These are phyloP conservation scores for Westerdykella aurantiaca DNA, from an alignment of 2,329 filamentous ascomycete species.

Conservation along the genomic window DNA sequence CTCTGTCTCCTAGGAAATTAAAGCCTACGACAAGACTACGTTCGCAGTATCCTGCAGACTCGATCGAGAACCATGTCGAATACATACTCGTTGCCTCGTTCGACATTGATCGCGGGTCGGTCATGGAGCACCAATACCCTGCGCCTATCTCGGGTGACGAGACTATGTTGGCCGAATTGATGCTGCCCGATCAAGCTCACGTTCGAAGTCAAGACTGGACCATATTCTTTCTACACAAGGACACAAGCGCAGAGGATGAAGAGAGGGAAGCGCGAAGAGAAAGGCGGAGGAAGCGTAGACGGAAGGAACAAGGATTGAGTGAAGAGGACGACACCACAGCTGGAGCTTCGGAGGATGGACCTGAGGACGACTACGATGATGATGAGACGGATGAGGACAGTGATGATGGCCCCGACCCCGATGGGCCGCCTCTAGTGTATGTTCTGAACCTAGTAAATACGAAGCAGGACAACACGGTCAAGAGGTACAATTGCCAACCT, in stretches of 20 bases:
- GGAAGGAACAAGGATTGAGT: constrained; percentile 38
- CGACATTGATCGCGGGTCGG: constrained; percentile 88
- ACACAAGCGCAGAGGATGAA: constrained; percentile 77
- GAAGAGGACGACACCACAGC: constrained; percentile 31
- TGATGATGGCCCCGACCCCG: constrained; percentile 53
- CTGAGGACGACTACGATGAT: constrained; percentile 47
- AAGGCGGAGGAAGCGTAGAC: constrained; percentile 49
- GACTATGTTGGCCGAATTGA: constrained; percentile 95
- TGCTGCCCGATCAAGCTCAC: constrained; percentile 96
- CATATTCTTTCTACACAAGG: constrained; percentile 97
- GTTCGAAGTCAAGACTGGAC: constrained; percentile 96
- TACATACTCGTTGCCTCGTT: constrained; percentile 97
- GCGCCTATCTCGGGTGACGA: constrained; percentile 93
- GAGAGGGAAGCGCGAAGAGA: constrained; percentile 54
- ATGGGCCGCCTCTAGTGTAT: constrained; percentile 91
- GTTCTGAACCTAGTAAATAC: constrained; percentile 97
- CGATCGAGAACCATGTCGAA: constrained; percentile 83
- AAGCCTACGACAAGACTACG: constrained; percentile 26
- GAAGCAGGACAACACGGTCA: constrained; percentile 88
- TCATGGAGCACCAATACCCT: constrained; percentile 98
- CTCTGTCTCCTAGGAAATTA: constrained; percentile 14
- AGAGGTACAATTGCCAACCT: constrained; percentile 47
- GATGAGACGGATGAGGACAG: constrained; percentile 48
- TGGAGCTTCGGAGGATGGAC: constrained; percentile 27
- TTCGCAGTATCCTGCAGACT: constrained; percentile 46